Evolutionary conservation across 208 protist species (phyloP), one percentile per base, ranked within the genome.

Genomic region (Dictyostelium gargantuum): DNA sequence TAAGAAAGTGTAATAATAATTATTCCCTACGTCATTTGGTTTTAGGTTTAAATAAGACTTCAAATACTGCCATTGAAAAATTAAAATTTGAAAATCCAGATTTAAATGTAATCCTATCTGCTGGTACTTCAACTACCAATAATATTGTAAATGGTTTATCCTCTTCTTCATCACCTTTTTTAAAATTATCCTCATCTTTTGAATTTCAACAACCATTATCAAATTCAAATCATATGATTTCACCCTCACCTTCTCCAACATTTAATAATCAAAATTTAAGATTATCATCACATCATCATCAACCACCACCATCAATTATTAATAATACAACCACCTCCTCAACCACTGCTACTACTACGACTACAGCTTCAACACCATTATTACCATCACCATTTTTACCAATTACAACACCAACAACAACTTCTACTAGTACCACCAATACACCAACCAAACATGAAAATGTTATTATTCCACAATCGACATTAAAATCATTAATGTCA

Each of bases 401-500:
- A 26, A 44, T 35, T 11, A 44, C 26, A 23, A 21, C 26, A 44
- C 35, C 66, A 73, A 73, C 13, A 40, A 44, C 66, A 44, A 42
- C 66, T 4, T 38, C 66, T 26, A 73, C 35, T 38, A 73, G 2
- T 21, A 38, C 29, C 8, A n/a, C 32, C 32, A 72, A 38, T 23
- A 32, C 66, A 17, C 23, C n/a, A 40, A 56, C 42, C 10, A 61
- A 61, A 61, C 23, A 61, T 15, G 54, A 61, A 61, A 61, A n/a
- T 29, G 23, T 58, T 58, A 35, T 29, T 15, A 58, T 73, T 26
- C 32, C 29, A 52, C 58, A 4, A 48, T 3, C 42, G 9, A 93
- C 94, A 6, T 68, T 77, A 2, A 94, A 86, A 38, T 38, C 56
- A 13, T 63, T 95, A 9, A 91, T 95, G 86, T 48, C n/a, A 19